These are phyloP conservation scores for Cordyceps javanica DNA, from an alignment of 2,329 filamentous ascomycete species.

Conservation along the genomic window DNA sequence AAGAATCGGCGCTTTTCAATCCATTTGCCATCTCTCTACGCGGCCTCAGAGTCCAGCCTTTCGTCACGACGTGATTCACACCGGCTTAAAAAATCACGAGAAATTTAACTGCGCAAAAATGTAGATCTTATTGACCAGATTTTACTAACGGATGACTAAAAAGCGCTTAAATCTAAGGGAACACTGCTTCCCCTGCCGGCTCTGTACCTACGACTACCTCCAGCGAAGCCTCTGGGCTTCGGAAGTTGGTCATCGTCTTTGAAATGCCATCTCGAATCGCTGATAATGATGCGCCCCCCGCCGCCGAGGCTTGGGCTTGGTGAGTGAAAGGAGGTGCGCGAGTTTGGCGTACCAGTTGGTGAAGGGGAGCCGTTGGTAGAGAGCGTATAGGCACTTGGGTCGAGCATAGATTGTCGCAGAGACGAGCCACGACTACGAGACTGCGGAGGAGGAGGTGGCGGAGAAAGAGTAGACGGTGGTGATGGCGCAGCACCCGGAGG, in stretches of 20 bases:
- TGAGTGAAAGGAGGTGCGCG: conserved; percentile 26
- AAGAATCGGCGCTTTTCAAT: neutral
- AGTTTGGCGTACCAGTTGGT: conserved; percentile 38
- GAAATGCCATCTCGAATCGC: conserved; percentile 82
- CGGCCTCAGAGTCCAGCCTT: no score
- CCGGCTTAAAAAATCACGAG: no score
- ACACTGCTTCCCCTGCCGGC: conserved; percentile 92
- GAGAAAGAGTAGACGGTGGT: conserved; percentile 31
- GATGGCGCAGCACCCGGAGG: conserved; percentile 25
- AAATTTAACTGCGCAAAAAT: neutral
- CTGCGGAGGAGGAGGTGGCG: conserved; percentile 30
- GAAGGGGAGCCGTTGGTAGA: conserved; percentile 54
- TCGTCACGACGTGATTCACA: neutral
- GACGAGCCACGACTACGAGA: conserved; percentile 37
- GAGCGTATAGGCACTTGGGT: conserved; percentile 71
- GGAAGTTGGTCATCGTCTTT: conserved; percentile 76
- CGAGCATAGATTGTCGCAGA: conserved; percentile 58
- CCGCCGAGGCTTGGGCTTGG: conserved; percentile 20
- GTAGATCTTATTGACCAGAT: conserved; percentile 15
- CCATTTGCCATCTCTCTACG: neutral
- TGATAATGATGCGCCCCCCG: conserved; percentile 49
- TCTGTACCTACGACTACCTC: conserved; percentile 72
- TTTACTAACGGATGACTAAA: conserved; percentile 25
- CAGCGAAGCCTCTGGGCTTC: conserved; percentile 74
- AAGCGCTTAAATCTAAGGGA: conserved; percentile 70